phyloP scores from a whole-genome alignment of 352 stramenopile genomes.

The Pythium brachiatum region DNA sequence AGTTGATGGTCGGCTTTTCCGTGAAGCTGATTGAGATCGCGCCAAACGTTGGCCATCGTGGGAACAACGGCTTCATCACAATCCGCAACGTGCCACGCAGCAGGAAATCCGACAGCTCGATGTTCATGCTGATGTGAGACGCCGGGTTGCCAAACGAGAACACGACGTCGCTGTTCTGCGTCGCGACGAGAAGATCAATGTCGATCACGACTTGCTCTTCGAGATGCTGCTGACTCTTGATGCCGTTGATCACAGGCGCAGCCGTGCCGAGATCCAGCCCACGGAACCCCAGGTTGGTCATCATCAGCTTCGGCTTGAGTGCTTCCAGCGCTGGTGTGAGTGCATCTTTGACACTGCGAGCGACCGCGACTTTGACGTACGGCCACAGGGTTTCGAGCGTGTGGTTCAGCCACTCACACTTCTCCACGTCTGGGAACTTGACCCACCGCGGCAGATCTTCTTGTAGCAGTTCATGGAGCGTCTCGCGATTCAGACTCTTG shows the following conservation, averaged over 20 bases:
- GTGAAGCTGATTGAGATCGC: slow-evolving; percentile 42
- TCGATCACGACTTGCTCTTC: slow-evolving; percentile 48
- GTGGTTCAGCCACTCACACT: slow-evolving; percentile 48
- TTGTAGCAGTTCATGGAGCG: slow-evolving; percentile 39
- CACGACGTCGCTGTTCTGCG: slow-evolving; percentile 43
- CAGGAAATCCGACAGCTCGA: slow-evolving; percentile 44
- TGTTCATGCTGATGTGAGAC: slow-evolving; percentile 34
- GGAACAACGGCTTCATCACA: slow-evolving; percentile 46
- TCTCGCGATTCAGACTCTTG: slow-evolving; percentile 36
- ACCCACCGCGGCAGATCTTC: slow-evolving; percentile 44
- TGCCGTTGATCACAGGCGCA: slow-evolving; percentile 40
- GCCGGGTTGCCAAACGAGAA: slow-evolving; percentile 39
- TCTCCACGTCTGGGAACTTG: slow-evolving; percentile 48
- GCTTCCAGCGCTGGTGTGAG: slow-evolving; percentile 34
- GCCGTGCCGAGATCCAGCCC: slow-evolving; percentile 41
- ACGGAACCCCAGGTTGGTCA: slow-evolving; percentile 42
- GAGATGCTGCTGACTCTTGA: slow-evolving; percentile 38
- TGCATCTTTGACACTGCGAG: slow-evolving; percentile 34
- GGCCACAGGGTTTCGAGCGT: slow-evolving; percentile 44
- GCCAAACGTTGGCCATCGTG: slow-evolving; percentile 42
- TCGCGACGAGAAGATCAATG: slow-evolving; percentile 41
- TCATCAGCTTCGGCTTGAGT: slow-evolving; percentile 41
- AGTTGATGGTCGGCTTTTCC: slow-evolving; percentile 44
- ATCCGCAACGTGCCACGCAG: slow-evolving; percentile 40
- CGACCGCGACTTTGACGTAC: slow-evolving; percentile 44